phyloP scores from a whole-genome alignment of 2,329 filamentous ascomycete genomes.

The Botrytis tulipae region DNA sequence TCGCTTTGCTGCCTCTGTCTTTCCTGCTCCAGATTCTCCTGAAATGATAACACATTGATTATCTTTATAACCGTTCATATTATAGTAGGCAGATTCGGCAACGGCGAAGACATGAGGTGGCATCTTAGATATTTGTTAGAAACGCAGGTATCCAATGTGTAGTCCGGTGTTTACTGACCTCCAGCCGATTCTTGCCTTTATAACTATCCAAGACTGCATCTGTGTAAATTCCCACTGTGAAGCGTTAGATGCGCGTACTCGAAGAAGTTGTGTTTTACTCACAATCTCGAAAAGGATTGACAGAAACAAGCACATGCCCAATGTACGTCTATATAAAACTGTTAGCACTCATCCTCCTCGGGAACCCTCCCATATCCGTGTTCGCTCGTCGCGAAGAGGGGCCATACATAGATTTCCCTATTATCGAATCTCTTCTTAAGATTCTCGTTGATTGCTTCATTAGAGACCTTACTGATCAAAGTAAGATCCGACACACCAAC shows the following conservation, averaged over 20 bases:
- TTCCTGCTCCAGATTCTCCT: slow-evolving; percentile 95
- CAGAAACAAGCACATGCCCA: slow-evolving; percentile 97
- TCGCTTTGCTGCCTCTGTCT: slow-evolving; percentile 97
- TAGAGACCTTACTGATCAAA: slow-evolving; percentile 95
- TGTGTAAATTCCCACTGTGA: slow-evolving; percentile 87
- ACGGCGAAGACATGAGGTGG: slow-evolving; percentile 97
- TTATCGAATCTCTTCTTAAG: slow-evolving; percentile 97
- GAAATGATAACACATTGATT: slow-evolving; percentile 99
- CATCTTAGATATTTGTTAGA: slow-evolving; percentile 46
- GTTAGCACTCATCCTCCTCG: slow-evolving; percentile 3
- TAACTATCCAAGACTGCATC: slow-evolving; percentile 91
- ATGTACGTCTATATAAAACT: slow-evolving; percentile 73
- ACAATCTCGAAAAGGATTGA: slow-evolving; percentile 94
- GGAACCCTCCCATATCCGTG: neutral
- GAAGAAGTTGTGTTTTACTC: slow-evolving; percentile 38
- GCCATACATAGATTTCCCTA: slow-evolving; percentile 81
- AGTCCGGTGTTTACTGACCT: slow-evolving; percentile 48
- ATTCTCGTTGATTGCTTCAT: slow-evolving; percentile 99
- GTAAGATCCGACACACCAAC: slow-evolving; percentile 98
- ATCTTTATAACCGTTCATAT: slow-evolving; percentile 99
- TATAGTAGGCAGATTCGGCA: slow-evolving; percentile 95
- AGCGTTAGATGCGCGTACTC: slow-evolving; percentile 40
- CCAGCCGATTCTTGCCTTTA: slow-evolving; percentile 92
- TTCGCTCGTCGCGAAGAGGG: slow-evolving; percentile 10
- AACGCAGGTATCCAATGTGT: neutral